Conservation (phyloP, 116 monocot species). For the Cymodocea nodosa region DNA sequence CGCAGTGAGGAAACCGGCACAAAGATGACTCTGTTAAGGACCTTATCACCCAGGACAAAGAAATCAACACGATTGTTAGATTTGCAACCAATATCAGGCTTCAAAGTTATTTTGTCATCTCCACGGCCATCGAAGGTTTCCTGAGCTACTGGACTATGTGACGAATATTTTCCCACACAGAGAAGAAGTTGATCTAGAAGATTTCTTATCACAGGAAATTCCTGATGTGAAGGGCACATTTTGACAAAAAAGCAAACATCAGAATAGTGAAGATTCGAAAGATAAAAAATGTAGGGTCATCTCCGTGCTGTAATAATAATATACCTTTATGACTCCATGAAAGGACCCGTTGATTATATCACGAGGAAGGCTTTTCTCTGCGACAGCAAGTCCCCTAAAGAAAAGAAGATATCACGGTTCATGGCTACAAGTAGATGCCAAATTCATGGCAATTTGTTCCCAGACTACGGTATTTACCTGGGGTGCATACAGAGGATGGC, state of each 20-base stretch:
- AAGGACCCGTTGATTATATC: conserved; percentile 17
- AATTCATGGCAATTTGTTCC: neutral
- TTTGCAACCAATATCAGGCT: no score
- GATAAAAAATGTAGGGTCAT: neutral
- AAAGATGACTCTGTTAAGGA: no score
- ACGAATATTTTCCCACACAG: conserved; percentile 10
- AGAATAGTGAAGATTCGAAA: neutral
- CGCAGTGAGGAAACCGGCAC: no score
- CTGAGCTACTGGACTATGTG: neutral
- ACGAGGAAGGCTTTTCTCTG: conserved; percentile 17
- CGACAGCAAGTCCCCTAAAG: conserved; percentile 24
- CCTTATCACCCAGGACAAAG: no score
- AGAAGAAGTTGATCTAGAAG: conserved; percentile 36
- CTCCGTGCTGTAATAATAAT: neutral
- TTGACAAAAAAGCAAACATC: neutral
- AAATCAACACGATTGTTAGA: no score
- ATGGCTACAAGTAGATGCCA: neutral
- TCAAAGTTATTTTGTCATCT: neutral
- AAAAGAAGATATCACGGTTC: neutral
- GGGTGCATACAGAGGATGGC: conserved; percentile 24
- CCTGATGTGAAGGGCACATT: conserved; percentile 8
- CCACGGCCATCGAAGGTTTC: neutral
- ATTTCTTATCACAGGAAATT: conserved; percentile 29
- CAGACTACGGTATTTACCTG: conserved; percentile 10
- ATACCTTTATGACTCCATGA: conserved; percentile 18